Base-by-base conservation (phyloP, 768 basidiomycete species). In the Mycena galericulata region DNA sequence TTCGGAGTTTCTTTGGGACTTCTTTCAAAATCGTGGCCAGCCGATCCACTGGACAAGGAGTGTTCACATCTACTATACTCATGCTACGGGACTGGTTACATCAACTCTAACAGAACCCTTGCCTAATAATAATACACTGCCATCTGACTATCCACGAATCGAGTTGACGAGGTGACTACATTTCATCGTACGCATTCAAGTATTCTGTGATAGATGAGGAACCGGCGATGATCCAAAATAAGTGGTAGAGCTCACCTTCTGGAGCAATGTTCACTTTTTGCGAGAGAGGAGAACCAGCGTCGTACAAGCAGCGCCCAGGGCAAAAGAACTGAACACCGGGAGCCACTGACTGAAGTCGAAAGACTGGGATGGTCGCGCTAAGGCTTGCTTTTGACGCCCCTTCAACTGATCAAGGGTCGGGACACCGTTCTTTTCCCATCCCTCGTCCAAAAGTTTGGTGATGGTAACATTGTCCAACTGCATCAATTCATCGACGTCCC, bases 31-130 rank as follows among this genome's bases (percentile, higher is more conserved):
- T 98, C 62, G 86, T 87, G 18, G 82, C 89, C 2, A n/a, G 87
- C 85, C 57, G 88, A 91, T 56, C 81, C 83, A 2, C 80, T 84
- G 20, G 83, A 89, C 67, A 76, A 82, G 22, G 80, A 85, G 15
- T 86, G 83, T 40, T 79, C 84, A 15, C 90, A 95, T 67, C 86
- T 94, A 17, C 62, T 95, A 51, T 92, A 96, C 78, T 95, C 95
- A 8, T 98, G 97, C 77, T 94, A 96, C 69, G 97, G 97, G 14
- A 89, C 91, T 26, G 97, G 98, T 49, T 96, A 96, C 77, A 83
- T 94, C 68, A 99, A 99, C 77, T 89, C 91, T 62, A 96, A 95
- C 12, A 20, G 51, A 9, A 53, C 34, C 51, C 32, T 53, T 32
- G 32, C 32, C 12, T 36, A 64, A 91, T 94, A 81, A 80, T 63